Evolutionary conservation across 192 early-diverging fungal species (phyloP).

Genomic region (Spizellomyces sp.): DNA sequence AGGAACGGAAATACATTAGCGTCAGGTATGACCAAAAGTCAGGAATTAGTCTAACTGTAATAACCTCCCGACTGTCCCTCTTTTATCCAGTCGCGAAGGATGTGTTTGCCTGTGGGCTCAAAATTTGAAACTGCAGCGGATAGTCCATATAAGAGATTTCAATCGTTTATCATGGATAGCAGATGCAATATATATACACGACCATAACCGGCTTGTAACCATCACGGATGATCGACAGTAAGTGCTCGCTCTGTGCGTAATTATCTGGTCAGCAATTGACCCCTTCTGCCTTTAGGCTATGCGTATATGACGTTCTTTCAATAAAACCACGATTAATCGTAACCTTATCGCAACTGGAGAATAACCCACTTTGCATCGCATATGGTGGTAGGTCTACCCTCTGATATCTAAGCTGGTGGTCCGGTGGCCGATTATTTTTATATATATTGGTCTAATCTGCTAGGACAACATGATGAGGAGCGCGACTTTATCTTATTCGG

Average conservation of each 20-base stretch:
- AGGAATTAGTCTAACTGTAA: not conserved
- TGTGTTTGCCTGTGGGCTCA: conserved; percentile 55
- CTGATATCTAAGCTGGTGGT: not conserved
- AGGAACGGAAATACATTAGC: conserved; percentile 64
- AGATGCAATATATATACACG: conserved; percentile 57
- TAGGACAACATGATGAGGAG: conserved; percentile 57
- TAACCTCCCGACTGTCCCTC: not conserved
- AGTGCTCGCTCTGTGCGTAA: not conserved
- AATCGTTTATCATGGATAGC: conserved; percentile 53
- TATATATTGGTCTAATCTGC: not conserved
- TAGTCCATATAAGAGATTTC: conserved; percentile 53
- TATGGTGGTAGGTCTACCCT: conserved; percentile 41
- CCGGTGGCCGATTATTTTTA: not conserved
- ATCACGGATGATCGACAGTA: conserved; percentile 65
- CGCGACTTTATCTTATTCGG: conserved; percentile 59
- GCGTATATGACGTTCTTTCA: conserved; percentile 62
- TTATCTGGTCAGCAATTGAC: not conserved
- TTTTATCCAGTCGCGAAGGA: conserved; percentile 52
- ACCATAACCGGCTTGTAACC: conserved; percentile 54
- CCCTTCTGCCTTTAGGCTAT: conserved; percentile 36
- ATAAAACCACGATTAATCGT: conserved; percentile 60
- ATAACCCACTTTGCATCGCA: conserved; percentile 61
- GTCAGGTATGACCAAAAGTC: conserved; percentile 45
- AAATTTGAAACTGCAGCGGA: conserved; percentile 56
- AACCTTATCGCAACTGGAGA: conserved; percentile 55